Percentiles rank a stretch among this genome's conserved stretches.
Evolutionary conservation across 108 stramenopile species (phyloP).

Genomic region (Discostella stelligeroides): DNA sequence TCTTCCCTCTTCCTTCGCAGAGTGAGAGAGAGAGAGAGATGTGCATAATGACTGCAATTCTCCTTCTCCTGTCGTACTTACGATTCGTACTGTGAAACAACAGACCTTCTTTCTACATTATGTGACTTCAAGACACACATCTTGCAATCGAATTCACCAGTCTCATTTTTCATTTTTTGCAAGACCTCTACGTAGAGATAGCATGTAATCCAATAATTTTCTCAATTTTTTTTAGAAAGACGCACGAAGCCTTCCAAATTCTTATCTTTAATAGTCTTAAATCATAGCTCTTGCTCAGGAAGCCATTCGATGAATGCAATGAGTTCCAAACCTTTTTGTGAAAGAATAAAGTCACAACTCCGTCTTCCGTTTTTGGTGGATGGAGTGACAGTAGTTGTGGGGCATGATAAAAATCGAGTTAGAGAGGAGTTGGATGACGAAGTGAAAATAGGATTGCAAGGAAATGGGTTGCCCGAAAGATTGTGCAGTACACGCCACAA

Average conservation of each 20-base stretch:
- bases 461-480: conserved; percentile 29
- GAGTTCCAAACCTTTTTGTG: conserved; percentile 23
- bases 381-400: neutral
- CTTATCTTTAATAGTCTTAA: too few relatives aligned
- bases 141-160: too few relatives aligned
- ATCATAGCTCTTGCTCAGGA: conserved; percentile 34
- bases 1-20: too few relatives aligned
- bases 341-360: conserved; percentile 4
- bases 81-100: too few relatives aligned
- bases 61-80: too few relatives aligned
- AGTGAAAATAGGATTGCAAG: conserved; percentile 27
- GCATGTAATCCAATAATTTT: neutral
- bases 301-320: conserved; percentile 31
- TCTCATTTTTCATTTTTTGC: too few relatives aligned
- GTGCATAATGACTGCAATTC: too few relatives aligned
- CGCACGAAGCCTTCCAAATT: neutral
- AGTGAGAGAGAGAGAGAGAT: too few relatives aligned
- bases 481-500: conserved; percentile 48
- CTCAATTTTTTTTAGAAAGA: neutral
- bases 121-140: too few relatives aligned
- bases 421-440: neutral
- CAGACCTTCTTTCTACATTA: too few relatives aligned
- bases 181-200: too few relatives aligned
- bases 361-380: neutral
- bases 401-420: neutral